Evolutionary conservation across 805 yeast species (phyloP).

Genomic region (Candida cerambycidarum): DNA sequence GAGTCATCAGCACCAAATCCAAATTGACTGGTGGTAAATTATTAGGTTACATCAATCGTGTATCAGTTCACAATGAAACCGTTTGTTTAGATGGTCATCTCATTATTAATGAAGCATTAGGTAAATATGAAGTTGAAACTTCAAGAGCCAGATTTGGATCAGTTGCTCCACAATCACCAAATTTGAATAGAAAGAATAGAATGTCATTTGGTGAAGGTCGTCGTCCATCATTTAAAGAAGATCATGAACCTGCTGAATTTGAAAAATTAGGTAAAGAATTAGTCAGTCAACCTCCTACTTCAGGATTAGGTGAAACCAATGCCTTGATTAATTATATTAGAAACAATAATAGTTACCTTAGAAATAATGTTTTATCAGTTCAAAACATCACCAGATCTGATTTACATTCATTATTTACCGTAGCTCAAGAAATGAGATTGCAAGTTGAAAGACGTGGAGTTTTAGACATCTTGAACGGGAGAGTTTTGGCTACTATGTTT

Average conservation of each 20-base stretch:
- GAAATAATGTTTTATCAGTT: constrained; percentile 86
- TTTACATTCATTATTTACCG: constrained; percentile 88
- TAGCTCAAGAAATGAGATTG: constrained; percentile 96
- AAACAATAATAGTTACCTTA: constrained; percentile 83
- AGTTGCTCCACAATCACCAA: constrained; percentile 39
- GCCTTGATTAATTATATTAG: constrained; percentile 78
- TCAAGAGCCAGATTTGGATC: constrained; percentile 46
- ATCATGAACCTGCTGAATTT: constrained; percentile 46
- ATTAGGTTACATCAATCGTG: constrained; percentile 87
- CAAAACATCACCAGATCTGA: constrained; percentile 84
- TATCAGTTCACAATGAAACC: constrained; percentile 72
- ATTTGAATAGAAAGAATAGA: constrained; percentile 36
- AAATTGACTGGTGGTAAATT: constrained; percentile 39
- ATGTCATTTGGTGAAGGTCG: constrained; percentile 34
- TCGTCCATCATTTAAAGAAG: constrained; percentile 39
- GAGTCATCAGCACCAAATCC: constrained; percentile 39
- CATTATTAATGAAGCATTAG: constrained; percentile 58
- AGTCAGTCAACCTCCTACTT: constrained; percentile 72
- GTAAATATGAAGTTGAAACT: constrained; percentile 50
- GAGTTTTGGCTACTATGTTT: constrained; percentile 90
- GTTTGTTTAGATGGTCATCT: constrained; percentile 82
- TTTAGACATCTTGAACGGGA: constrained; percentile 84
- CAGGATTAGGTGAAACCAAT: constrained; percentile 72
- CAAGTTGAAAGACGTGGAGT: constrained; percentile 97
- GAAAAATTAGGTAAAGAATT: constrained; percentile 60